A percentile compares a stretch with the other conserved stretches of the same genome.
These are phyloP conservation scores for Xylariaceae sp. DNA, from an alignment of 2,329 filamentous ascomycete species.

Conservation along the genomic window DNA sequence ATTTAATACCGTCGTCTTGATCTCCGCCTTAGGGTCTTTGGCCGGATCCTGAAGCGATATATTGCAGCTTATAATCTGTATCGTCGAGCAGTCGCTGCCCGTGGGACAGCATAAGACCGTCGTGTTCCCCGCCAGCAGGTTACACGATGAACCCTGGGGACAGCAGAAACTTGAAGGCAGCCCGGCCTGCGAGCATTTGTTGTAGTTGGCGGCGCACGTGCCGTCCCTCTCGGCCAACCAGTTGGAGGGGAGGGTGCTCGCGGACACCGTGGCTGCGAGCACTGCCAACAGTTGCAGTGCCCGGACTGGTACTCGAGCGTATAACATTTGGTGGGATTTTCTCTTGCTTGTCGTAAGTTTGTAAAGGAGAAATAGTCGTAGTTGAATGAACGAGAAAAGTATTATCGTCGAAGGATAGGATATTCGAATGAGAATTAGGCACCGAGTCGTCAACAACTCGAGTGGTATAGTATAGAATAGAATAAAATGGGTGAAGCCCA, in stretches of 20 bases:
- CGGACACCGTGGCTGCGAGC: constrained; percentile 31
- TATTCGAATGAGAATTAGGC: constrained; percentile 10
- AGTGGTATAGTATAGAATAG: constrained; percentile 1
- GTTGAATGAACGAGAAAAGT: background rate
- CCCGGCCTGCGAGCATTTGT: constrained; percentile 46
- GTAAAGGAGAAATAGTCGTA: background rate
- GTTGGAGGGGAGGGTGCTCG: constrained; percentile 34
- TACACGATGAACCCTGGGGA: constrained; percentile 47
- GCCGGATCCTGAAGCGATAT: constrained; percentile 55
- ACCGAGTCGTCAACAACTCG: constrained; percentile 14
- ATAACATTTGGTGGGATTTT: constrained; percentile 25
- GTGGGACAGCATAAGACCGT: constrained; percentile 67
- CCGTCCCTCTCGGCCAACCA: constrained; percentile 40
- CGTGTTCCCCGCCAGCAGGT: constrained; percentile 56
- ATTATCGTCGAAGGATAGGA: background rate
- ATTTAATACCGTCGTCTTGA: constrained; percentile 62
- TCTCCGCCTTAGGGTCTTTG: constrained; percentile 49
- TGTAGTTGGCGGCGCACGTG: constrained; percentile 49
- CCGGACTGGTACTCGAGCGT: constrained; percentile 31
- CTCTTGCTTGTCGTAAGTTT: constrained; percentile 4
- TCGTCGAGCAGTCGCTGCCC: constrained; percentile 51
- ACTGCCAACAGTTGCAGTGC: constrained; percentile 36
- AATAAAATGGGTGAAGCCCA: constrained; percentile 14
- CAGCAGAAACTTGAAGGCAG: constrained; percentile 67
- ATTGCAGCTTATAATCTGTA: constrained; percentile 62